Base-by-base conservation (phyloP, 2,329 filamentous ascomycete genomes). In the Claviceps sp. region DNA sequence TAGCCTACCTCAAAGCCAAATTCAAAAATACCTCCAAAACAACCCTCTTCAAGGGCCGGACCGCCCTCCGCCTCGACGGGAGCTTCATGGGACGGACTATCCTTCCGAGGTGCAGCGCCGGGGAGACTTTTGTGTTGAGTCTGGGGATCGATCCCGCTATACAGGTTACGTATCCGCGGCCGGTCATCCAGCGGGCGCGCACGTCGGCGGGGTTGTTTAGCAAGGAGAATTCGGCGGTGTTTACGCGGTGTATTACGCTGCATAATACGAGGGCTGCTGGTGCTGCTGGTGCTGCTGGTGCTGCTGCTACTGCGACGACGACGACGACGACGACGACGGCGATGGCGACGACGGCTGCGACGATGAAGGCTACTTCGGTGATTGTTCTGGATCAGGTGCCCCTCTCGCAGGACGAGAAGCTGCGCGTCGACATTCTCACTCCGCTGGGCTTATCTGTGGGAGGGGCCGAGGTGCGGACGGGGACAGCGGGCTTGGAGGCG, bases 111-210 rank as follows among this genome's bases (percentile, higher is more conserved):
- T 79, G 77, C 60, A 73, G 70, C 37, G 65, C 76, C 0, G 75
- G 76, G 42, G 74, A 77, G 53, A 55, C 60, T 2, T 75, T 82
- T 60, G 64, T 65, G 18, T 65, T 82, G 3, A 70, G 68, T 50
- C 69, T 82, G 0, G 79, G 79, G 40, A 68, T 81, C 4, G 78
- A 82, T 60, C 76, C 77, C 3, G 69, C 70, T 5, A 72, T 82
- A 57, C 59, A 60, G 49, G 71, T 82, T 16, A 64, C 62, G 11
- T 82, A 82, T 59, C 69, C 72, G 14, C 75, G 74, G 60, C 76
- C 77, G 0, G 72, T 73, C 2, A 71, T 79, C 40, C 70, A 72
- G 50, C 69, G 73, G n/a, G 70, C 66, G 48, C 72, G 73, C 18
- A 70, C 66, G 50, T 72, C 72, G 11, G 66, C 67, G 4, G 75